Evolutionary conservation across 2,329 filamentous ascomycete genomes (phyloP).

Genomic region (Aspergillus sp.): DNA sequence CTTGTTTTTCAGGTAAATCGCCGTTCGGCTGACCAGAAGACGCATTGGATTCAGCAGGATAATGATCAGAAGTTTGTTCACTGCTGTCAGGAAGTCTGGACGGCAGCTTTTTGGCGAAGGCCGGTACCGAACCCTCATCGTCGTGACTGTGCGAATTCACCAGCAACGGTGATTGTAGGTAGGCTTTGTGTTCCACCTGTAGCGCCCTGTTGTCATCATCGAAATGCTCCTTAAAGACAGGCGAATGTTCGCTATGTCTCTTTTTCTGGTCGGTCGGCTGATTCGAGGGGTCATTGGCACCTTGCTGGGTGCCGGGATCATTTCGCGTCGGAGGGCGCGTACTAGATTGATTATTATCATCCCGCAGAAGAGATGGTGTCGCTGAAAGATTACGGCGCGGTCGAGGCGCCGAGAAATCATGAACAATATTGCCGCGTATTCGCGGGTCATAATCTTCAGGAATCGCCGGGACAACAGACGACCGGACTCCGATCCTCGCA

Average conservation of each 20-base stretch:
- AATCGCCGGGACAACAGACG: conserved; percentile 40
- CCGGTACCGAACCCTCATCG: conserved; percentile 28
- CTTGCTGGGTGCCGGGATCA: conserved; percentile 4
- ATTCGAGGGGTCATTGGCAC: conserved; percentile 7
- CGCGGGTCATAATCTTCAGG: conserved; percentile 55
- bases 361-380: conserved; percentile 10
- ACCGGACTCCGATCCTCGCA: conserved; percentile 38
- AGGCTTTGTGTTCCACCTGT: conserved; percentile 34
- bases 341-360: conserved; percentile 8
- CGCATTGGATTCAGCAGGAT: conserved; percentile 4
- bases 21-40: conserved; percentile 4
- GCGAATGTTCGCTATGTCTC: conserved; percentile 40
- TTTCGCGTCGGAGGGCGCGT: conserved; percentile 9
- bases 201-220: conserved; percentile 39
- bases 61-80: background rate
- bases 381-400: conserved; percentile 32
- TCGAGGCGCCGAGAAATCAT: conserved; percentile 56
- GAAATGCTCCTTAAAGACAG: conserved; percentile 54
- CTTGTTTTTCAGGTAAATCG: conserved; percentile 8
- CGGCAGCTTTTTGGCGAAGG: conserved; percentile 37
- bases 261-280: conserved; percentile 20
- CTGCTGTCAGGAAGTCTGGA: conserved; percentile 20
- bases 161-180: conserved; percentile 32
- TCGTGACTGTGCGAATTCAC: conserved; percentile 19
- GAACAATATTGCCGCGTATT: conserved; percentile 53